Evolutionary conservation across 768 basidiomycete species (phyloP).

Genomic region (Neoboletus subvelutipes): DNA sequence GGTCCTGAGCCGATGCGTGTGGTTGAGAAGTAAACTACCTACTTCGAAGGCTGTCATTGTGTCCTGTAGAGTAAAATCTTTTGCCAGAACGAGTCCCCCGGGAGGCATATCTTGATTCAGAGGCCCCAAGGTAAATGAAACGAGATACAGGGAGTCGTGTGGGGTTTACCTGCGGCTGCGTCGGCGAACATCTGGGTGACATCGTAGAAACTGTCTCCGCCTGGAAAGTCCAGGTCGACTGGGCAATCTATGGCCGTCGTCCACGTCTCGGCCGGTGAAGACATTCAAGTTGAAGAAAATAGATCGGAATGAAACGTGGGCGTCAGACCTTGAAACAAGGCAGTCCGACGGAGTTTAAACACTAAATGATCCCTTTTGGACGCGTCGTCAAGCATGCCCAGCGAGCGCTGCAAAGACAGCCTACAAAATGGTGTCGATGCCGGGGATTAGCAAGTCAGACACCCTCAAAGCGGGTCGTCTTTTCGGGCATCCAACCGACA

Average conservation of each 20-base stretch:
- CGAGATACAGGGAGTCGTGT: not conserved
- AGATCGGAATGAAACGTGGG: not conserved
- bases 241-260: constrained; percentile 20
- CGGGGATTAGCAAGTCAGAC: constrained; percentile 8
- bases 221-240: constrained; percentile 41
- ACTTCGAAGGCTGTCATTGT: constrained; percentile 96
- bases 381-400: constrained; percentile 7
- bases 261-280: constrained; percentile 5
- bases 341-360: constrained; percentile 32
- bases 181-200: constrained; percentile 57
- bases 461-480: constrained; percentile 46
- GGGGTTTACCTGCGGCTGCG: constrained; percentile 58
- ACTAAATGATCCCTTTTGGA: constrained; percentile 16
- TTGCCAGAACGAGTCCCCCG: constrained; percentile 62
- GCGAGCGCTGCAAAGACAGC: constrained; percentile 2
- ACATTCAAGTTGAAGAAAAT: not conserved
- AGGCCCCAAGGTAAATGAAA: constrained; percentile 19
- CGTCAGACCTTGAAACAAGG: constrained; percentile 11
- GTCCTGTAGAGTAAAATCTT: constrained; percentile 74
- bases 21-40: constrained; percentile 18
- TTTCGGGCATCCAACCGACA: constrained; percentile 94
- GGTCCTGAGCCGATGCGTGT: constrained; percentile 13
- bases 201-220: constrained; percentile 61
- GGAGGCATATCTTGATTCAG: constrained; percentile 66
- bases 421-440: not conserved